Evolutionary conservation across 257 asterid genomes (phyloP).

Genomic region (Petrea volubilis): DNA sequence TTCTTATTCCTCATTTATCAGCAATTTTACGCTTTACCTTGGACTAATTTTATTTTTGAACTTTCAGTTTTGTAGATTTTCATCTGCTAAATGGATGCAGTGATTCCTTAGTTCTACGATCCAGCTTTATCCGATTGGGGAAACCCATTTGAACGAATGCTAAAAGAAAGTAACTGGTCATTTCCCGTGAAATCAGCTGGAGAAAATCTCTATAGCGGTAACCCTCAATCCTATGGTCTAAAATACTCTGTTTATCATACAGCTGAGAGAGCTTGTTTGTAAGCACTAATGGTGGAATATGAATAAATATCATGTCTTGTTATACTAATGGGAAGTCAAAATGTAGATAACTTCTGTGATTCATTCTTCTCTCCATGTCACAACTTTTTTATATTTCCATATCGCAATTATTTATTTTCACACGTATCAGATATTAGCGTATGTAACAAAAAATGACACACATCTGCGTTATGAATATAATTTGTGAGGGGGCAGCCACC

Average conservation of each 20-base stretch:
- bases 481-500: not conserved
- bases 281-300: not conserved
- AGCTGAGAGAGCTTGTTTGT: not conserved
- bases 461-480: too few species aligned
- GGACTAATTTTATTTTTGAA: slow-evolving; percentile 7
- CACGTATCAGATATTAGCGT: too few species aligned
- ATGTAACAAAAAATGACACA: too few species aligned
- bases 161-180: not conserved
- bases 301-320: not conserved
- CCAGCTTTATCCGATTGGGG: slow-evolving; percentile 1
- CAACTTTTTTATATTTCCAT: not conserved
- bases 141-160: not conserved
- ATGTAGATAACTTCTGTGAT: slow-evolving; percentile 8
- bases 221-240: slow-evolving; percentile 5
- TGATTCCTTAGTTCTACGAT: not conserved
- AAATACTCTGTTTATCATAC: not conserved
- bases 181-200: not conserved
- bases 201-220: not conserved
- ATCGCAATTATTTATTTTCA: too few species aligned
- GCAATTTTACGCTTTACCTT: slow-evolving; percentile 3
- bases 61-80: slow-evolving; percentile 8
- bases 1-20: slow-evolving; percentile 19
- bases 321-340: not conserved
- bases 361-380: not conserved
- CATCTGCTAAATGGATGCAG: not conserved